Percentiles rank a stretch among this genome's conserved stretches.
Conservation (phyloP, 495 filamentous ascomycete genomes). For the Aspergillus cavernicola region DNA sequence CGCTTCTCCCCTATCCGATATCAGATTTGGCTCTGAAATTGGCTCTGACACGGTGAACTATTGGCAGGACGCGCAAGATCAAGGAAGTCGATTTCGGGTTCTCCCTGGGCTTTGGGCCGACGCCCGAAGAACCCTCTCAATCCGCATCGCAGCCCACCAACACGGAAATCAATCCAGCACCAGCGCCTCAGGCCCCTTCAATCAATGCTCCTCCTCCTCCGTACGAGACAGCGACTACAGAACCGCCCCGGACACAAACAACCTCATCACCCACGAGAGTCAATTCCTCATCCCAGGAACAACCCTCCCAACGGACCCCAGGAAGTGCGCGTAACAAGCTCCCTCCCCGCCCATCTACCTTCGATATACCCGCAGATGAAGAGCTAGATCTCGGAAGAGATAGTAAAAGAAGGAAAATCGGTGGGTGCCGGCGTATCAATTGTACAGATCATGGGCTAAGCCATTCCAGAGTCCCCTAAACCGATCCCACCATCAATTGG, state of each 20-base stretch:
- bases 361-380: constrained; percentile 21
- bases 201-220: background rate
- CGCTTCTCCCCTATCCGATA: constrained; percentile 20
- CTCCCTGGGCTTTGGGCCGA: constrained; percentile 38
- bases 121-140: constrained; percentile 17
- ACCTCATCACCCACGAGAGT: background rate
- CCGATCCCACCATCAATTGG: background rate
- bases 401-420: constrained; percentile 29
- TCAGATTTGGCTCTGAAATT: constrained; percentile 6
- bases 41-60: constrained; percentile 17
- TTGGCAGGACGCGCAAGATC: constrained; percentile 40
- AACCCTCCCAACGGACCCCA: constrained; percentile 13
- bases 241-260: background rate
- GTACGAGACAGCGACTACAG: background rate
- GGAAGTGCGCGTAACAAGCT: constrained; percentile 23
- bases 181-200: constrained; percentile 10
- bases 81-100: constrained; percentile 51
- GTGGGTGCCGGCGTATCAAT: constrained; percentile 16
- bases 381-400: constrained; percentile 17
- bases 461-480: constrained; percentile 12
- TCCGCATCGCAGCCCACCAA: constrained; percentile 23
- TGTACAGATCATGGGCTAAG: constrained; percentile 1
- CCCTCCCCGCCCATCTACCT: constrained; percentile 22
- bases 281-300: constrained; percentile 5
- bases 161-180: constrained; percentile 3